These are phyloP conservation scores for Ligustrum vulgare DNA, from an alignment of 257 asterid species.

Conservation along the genomic window DNA sequence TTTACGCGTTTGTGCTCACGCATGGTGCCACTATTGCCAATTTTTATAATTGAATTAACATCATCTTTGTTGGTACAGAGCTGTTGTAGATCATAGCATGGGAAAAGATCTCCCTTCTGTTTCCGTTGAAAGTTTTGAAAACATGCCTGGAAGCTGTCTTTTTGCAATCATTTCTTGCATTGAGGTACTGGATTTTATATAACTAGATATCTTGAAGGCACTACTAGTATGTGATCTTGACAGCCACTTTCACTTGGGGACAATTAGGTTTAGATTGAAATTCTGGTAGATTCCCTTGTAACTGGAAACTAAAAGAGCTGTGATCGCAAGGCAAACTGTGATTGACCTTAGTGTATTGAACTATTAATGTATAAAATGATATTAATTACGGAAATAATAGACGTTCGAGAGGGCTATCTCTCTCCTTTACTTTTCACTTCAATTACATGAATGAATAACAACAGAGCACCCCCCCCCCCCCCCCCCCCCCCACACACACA, in stretches of 20 bases:
- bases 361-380: background rate
- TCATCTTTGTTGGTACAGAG: slow-evolving; percentile 57
- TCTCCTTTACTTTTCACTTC: background rate
- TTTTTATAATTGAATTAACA: slow-evolving; percentile 13
- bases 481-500: background rate
- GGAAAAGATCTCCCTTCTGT: slow-evolving; percentile 95
- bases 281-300: background rate
- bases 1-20: slow-evolving; percentile 7
- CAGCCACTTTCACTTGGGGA: slow-evolving; percentile 5
- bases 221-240: slow-evolving; percentile 14
- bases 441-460: too few species aligned
- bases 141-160: slow-evolving; percentile 95
- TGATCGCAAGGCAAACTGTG: background rate
- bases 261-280: slow-evolving; percentile 2
- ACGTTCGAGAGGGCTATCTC: background rate
- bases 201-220: slow-evolving; percentile 6
- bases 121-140: slow-evolving; percentile 86
- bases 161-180: slow-evolving; percentile 76
- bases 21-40: background rate
- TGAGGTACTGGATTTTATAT: slow-evolving; percentile 55
- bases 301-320: too few species aligned
- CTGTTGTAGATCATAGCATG: slow-evolving; percentile 87
- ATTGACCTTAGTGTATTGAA: too few species aligned
- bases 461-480: background rate
- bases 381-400: too few species aligned